Base-by-base conservation (phyloP, 768 basidiomycete genomes). In the Tephrocybe sp. region DNA sequence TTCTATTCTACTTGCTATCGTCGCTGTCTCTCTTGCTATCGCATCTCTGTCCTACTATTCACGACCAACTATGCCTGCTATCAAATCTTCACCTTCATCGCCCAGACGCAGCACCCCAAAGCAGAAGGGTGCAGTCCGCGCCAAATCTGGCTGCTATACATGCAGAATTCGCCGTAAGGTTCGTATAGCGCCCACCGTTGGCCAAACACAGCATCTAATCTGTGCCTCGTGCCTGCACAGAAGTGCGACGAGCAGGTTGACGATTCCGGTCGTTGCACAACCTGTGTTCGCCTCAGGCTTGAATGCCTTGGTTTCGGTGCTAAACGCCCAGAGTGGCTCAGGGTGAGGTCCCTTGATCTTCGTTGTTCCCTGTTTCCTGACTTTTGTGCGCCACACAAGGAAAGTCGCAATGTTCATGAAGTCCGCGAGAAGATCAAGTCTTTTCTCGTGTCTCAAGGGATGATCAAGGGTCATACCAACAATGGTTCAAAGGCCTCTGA, bases 71-170 rank as follows among this genome's bases (percentile, higher is more conserved):
- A 73, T 72, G 71, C 73, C 74, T 39, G 68, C 74, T 5, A 60
- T 66, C 2, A 79, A 76, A 64, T 68, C 71, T 16, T 65, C 76
- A 45, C 73, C 74, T 47, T 62, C 66, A 32, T 33, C 69, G 51
- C 73, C 74, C 68, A 78, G 73, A 57, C 49, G 64, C 66, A 80
- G 80, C 60, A 73, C 79, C 65, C 77, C 83, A 55, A 90, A 90
- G 66, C 76, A 82, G 55, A 92, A 90, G 76, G 89, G 86, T 65
- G 84, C 87, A 49, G 80, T 85, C 23, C 84, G 89, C 64, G 89
- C 89, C 49, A 92, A 92, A 78, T 87, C 87, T 47, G 89, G 90
- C 57, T 92, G 90, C 67, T 92, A 90, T 72, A 92, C 89, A 50
- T 92, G 89, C 73, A 80, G 89, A 62, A 89, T 92, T 35, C 81